Conservation (phyloP, 2,329 filamentous ascomycete genomes). For the Lojkania enalia region DNA sequence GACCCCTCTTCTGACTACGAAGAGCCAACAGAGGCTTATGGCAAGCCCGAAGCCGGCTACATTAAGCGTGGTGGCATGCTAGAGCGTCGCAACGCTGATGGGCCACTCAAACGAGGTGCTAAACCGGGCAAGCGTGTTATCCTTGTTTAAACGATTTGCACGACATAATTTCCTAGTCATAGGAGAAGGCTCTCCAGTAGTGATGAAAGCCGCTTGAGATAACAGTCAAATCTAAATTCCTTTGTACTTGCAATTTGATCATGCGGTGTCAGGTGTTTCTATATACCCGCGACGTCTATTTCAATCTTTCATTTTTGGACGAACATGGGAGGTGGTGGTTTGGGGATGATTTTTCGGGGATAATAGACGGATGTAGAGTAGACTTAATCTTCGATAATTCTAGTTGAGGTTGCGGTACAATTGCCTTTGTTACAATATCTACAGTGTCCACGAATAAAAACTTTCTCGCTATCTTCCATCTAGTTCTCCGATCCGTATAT, state of each 20-base stretch:
- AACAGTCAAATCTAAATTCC: not conserved
- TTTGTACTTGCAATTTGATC: not conserved
- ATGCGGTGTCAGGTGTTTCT: not conserved
- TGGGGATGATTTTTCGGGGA: not conserved
- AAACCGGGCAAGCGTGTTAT: constrained; percentile 9
- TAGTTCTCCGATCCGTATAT: too few species aligned
- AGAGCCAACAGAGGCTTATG: constrained; percentile 10
- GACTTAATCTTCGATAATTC: not conserved
- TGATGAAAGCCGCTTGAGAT: too few species aligned
- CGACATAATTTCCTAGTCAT: not conserved
- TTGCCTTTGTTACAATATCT: too few species aligned
- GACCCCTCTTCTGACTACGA: constrained; percentile 15
- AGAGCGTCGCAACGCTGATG: constrained; percentile 22
- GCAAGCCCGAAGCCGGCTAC: constrained; percentile 16
- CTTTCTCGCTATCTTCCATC: too few species aligned
- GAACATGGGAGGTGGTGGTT: not conserved
- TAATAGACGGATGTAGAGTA: not conserved
- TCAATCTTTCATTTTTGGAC: not conserved
- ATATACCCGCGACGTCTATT: not conserved
- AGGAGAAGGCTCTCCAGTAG: too few species aligned
- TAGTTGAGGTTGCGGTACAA: not conserved
- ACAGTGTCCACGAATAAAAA: too few species aligned
- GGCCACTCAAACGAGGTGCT: not conserved
- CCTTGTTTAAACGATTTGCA: constrained; percentile 10
- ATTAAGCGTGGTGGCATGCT: constrained; percentile 27